These are phyloP conservation scores for Pleurotus ostreatus DNA, from an alignment of 768 basidiomycete species.

Conservation along the genomic window DNA sequence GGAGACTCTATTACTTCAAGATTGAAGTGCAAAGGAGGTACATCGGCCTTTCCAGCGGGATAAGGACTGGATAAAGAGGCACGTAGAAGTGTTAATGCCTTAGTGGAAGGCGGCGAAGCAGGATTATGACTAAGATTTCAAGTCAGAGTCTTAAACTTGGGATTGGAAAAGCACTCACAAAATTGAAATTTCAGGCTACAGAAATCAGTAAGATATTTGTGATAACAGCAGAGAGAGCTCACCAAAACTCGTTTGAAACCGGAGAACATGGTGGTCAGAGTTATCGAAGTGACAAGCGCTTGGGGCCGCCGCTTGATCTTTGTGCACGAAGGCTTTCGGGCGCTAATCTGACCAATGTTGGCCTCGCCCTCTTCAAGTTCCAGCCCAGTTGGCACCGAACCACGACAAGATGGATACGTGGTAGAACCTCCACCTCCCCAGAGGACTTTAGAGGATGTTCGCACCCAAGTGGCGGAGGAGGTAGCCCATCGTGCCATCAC, in stretches of 20 bases:
- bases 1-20: conserved; percentile 70
- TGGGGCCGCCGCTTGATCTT: neutral
- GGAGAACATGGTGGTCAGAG: conserved; percentile 10
- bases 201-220: neutral
- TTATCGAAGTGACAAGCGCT: neutral
- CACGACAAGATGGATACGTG: neutral
- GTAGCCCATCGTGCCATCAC: conserved; percentile 43
- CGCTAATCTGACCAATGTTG: neutral
- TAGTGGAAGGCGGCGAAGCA: conserved; percentile 57
- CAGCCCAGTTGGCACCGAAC: neutral
- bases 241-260: conserved; percentile 11
- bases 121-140: conserved; percentile 53
- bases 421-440: conserved; percentile 11
- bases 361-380: conserved; percentile 1
- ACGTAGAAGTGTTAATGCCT: conserved; percentile 57
- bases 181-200: conserved; percentile 12
- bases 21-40: conserved; percentile 60
- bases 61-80: conserved; percentile 58
- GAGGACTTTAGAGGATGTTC: conserved; percentile 46
- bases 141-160: neutral
- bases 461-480: conserved; percentile 46
- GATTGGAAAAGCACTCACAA: conserved; percentile 7
- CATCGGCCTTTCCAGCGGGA: conserved; percentile 43
- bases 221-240: neutral
- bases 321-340: neutral